Evolutionary conservation across 2,329 filamentous ascomycete species (phyloP), one percentile per base, ranked within the genome.

Genomic region (Phyllosticta citrichinensis): DNA sequence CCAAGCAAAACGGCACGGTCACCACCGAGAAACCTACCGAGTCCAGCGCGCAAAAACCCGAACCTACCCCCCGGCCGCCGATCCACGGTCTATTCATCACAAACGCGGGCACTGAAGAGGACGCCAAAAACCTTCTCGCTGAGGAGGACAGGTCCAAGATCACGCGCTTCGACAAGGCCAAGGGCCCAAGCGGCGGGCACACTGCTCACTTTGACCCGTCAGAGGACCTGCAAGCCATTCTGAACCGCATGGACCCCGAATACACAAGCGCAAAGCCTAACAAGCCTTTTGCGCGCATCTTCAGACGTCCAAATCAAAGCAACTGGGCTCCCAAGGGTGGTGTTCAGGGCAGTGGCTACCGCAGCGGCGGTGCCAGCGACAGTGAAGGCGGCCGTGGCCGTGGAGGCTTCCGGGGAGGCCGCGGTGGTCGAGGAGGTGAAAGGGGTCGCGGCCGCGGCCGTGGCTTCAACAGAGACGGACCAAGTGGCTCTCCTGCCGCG

Each of bases 1-100:
- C 71, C 51, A 78, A 71, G 67, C 73, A 73, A 12, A 86, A 85
- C 64, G 82, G 82, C 62, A 76, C 79, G 12, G 67, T 73, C 5
- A 68, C 71, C 40, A 70, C 73, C 20, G 74, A 76, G 58, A 75
- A 75, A 66, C 69, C 66, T 19, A 69, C 65, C 57, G 71, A 66
- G 24, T 70, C 71, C 0, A 53, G 63, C 22, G 69, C 68, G 19
- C 69, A 73, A 17, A 79, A 79, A 56, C 74, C 76, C 0, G 87
- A 89, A 9, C 2, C 54, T 22, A 82, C 77, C 40, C 70, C 79
- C 53, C 76, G 81, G 19, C 60, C 60, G 69, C 84, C 83, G 66
- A 90, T 87, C 66, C 87, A 91, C 68, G 93, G 89, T 56, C 83
- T 99, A 20, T 99, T 97, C 74, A 86, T 99, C 63, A 89, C 89